A percentile compares a stretch with the other conserved stretches of the same genome.
These are phyloP conservation scores for Lachancea quebecensis DNA, from an alignment of 805 yeast species.

Conservation along the genomic window DNA sequence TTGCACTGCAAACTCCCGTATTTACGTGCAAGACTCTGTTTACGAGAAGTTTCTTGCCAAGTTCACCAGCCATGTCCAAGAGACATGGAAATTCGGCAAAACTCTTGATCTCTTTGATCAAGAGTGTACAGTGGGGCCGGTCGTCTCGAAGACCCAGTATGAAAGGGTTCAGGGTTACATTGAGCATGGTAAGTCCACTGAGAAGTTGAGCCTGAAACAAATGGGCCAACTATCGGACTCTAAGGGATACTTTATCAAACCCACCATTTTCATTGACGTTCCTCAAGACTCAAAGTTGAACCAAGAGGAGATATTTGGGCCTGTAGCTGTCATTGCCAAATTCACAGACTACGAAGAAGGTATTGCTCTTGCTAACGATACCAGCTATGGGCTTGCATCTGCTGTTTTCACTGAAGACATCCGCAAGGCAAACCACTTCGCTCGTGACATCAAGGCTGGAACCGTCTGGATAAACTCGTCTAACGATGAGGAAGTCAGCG, in stretches of 20 bases:
- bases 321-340: constrained; percentile 35
- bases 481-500: constrained; percentile 53
- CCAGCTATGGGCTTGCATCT: constrained; percentile 38
- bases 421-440: constrained; percentile 54
- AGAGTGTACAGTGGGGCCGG: constrained; percentile 41
- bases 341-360: constrained; percentile 36
- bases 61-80: constrained; percentile 31
- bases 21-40: constrained; percentile 44
- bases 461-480: constrained; percentile 65
- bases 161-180: constrained; percentile 37
- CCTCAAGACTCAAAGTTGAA: constrained; percentile 33
- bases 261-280: constrained; percentile 37
- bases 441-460: constrained; percentile 59
- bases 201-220: constrained; percentile 38
- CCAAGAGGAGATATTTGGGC: constrained; percentile 41
- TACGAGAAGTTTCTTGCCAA: constrained; percentile 41
- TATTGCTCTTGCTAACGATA: constrained; percentile 35
- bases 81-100: constrained; percentile 49
- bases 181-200: constrained; percentile 35
- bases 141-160: constrained; percentile 42
- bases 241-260: constrained; percentile 34
- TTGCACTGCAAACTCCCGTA: constrained; percentile 53
- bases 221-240: constrained; percentile 25
- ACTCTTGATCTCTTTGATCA: constrained; percentile 43
- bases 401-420: constrained; percentile 63